phyloP scores from a whole-genome alignment of 2,329 filamentous ascomycete genomes.

The Coniosporium tulheliwenetii region DNA sequence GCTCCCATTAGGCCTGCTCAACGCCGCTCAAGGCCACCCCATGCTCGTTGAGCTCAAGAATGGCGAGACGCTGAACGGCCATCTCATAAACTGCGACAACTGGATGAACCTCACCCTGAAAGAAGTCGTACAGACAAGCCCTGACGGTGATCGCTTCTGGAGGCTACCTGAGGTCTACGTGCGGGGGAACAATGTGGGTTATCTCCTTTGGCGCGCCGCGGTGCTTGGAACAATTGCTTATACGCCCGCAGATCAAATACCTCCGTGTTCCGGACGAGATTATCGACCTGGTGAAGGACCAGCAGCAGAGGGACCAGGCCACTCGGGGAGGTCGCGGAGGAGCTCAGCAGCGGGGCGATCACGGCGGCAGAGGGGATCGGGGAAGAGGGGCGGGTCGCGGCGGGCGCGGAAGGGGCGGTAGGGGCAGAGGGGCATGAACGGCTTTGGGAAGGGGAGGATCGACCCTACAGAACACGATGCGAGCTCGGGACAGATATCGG shows the following conservation, averaged over 20 bases:
- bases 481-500: too few relatives aligned
- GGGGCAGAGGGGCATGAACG: constrained; percentile 18
- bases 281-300: constrained; percentile 83
- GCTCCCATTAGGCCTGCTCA: constrained; percentile 66
- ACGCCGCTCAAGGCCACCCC: constrained; percentile 89
- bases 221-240: background rate
- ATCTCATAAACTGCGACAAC: constrained; percentile 91
- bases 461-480: too few relatives aligned
- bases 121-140: constrained; percentile 91
- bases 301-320: constrained; percentile 57
- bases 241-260: constrained; percentile 72
- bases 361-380: constrained; percentile 38
- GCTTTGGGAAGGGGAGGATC: too few relatives aligned
- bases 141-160: constrained; percentile 89
- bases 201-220: background rate
- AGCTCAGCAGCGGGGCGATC: constrained; percentile 35
- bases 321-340: constrained; percentile 49
- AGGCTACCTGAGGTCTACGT: constrained; percentile 89
- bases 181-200: constrained; percentile 83
- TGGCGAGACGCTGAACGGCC: constrained; percentile 92
- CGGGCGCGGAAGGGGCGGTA: constrained; percentile 33
- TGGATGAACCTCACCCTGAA: constrained; percentile 99
- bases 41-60: constrained; percentile 98
- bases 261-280: constrained; percentile 93
- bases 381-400: constrained; percentile 42